Evolutionary conservation across 2,329 filamentous ascomycete species (phyloP).

Genomic region (Penicillium oxalicum): DNA sequence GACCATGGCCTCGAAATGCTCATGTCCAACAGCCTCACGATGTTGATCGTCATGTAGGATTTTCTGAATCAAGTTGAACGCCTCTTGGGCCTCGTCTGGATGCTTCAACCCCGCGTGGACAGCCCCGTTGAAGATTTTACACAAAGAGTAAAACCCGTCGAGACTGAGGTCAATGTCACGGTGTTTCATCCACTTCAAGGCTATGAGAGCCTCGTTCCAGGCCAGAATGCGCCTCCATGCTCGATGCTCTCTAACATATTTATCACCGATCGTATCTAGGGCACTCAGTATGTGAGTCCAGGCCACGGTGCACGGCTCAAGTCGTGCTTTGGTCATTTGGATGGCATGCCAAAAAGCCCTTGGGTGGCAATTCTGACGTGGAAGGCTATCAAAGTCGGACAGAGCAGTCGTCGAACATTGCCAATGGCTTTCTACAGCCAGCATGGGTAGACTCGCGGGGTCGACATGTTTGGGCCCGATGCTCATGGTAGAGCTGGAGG

Average conservation of each 20-base stretch:
- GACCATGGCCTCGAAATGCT: conserved; percentile 27
- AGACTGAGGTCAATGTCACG: conserved; percentile 27
- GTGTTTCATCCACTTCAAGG: conserved; percentile 32
- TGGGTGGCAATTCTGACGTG: conserved; percentile 17
- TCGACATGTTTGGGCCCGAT: conserved; percentile 13
- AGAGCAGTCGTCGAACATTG: conserved; percentile 16
- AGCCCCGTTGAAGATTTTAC: conserved; percentile 32
- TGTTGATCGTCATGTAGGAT: conserved; percentile 1
- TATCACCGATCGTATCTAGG: conserved; percentile 18
- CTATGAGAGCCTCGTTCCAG: conserved; percentile 34
- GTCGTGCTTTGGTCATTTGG: conserved; percentile 27
- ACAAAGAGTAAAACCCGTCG: conserved; percentile 32
- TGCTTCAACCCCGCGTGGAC: conserved; percentile 28
- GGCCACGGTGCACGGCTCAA: conserved; percentile 25
- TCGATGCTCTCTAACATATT: conserved; percentile 16
- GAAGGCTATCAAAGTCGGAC: conserved; percentile 11
- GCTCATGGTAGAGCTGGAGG: conserved; percentile 16
- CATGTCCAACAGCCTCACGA: conserved; percentile 2
- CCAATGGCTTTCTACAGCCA: conserved; percentile 8
- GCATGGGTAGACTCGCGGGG: conserved; percentile 26
- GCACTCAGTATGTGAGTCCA: conserved; percentile 36
- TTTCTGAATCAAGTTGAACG: conserved; percentile 20
- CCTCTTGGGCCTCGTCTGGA: conserved; percentile 23
- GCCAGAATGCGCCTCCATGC: conserved; percentile 29
- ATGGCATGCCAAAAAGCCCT: conserved; percentile 34